Base-by-base conservation (phyloP, 2,329 filamentous ascomycete genomes). In the Orbilia javanica region DNA sequence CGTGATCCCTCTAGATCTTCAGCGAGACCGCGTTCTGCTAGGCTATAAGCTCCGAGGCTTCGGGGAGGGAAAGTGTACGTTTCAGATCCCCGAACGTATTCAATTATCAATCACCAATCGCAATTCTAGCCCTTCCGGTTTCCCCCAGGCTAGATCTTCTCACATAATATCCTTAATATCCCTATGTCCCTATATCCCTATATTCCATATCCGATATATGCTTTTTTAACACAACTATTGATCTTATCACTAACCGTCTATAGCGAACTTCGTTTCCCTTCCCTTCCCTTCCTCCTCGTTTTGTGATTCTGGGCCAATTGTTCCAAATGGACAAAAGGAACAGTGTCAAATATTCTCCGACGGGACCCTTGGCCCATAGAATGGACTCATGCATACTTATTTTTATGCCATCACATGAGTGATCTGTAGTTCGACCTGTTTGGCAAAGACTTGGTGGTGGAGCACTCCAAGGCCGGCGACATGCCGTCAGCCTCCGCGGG, bases 11-110 rank as follows among this genome's bases (percentile, higher is more conserved):
- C 39, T 82, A 48, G 80, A 73, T 64, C 73, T 79, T 62, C 60
- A 72, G 27, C 39, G 63, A 48, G 70, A 79, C 52, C 70, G 72
- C 5, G 73, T 82, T 34, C 57, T 82, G 18, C 68, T 82, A 57
- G 81, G 81, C 46, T 81, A 81, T 52, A 82, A 82, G 67, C 79
- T 80, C 57, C 79, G 80, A 50, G 80, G 81, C 27, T 82, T 82
- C 67, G 81, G 81, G 8, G 57, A 75, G 46, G 80, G 80, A 20
- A 82, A 82, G 76, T 81, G 80, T 81, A 70, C 53, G 80, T 79
- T 68, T 73, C 66, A 69, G 72, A 76, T 76, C 64, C 65, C 62
- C 60, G 39, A 44, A 29, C 44, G 48, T 46, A 46, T 73, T 48
- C 63, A 44, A 34, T 70, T 34, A 34, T 74, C 66, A 53, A 63